Evolutionary conservation across 2,329 filamentous ascomycete genomes (phyloP).

Genomic region (Cytospora piceae): DNA sequence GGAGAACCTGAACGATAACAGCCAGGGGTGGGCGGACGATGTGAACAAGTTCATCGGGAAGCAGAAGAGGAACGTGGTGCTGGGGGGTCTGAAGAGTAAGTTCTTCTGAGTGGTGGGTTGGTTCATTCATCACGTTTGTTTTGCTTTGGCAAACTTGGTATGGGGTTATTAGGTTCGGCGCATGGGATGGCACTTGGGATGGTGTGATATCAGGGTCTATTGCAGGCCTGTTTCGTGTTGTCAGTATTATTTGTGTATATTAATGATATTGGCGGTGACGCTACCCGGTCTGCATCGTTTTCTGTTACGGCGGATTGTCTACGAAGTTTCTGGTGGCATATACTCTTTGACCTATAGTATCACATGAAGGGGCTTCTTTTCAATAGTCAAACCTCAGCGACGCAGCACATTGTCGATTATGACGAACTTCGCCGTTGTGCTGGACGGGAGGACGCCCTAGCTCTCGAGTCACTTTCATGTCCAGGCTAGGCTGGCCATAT

Average conservation of each 20-base stretch:
- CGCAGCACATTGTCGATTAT: too few species aligned
- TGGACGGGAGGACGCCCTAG: too few species aligned
- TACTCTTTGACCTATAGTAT: background rate
- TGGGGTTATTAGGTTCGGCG: background rate
- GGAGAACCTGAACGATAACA: conserved; percentile 79
- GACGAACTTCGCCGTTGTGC: too few species aligned
- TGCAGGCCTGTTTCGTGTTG: background rate
- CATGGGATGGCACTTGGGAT: background rate
- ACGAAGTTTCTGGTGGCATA: too few species aligned
- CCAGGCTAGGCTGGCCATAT: too few species aligned
- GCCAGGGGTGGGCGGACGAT: conserved; percentile 82
- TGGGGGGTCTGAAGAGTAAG: conserved; percentile 69
- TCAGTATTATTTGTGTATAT: background rate
- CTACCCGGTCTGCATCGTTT: background rate
- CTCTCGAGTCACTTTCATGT: too few species aligned
- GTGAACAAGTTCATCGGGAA: conserved; percentile 83
- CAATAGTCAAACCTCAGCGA: background rate
- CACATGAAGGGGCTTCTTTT: conserved; percentile 3
- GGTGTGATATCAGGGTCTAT: background rate
- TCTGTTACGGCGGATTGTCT: too few species aligned
- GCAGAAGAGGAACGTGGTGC: conserved; percentile 84
- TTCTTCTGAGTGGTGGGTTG: conserved; percentile 44
- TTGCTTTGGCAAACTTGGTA: background rate
- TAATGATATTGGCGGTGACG: background rate
- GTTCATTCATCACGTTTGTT: background rate